phyloP scores from a whole-genome alignment of 441 rosid species.

The Gossypium gossypioides region DNA sequence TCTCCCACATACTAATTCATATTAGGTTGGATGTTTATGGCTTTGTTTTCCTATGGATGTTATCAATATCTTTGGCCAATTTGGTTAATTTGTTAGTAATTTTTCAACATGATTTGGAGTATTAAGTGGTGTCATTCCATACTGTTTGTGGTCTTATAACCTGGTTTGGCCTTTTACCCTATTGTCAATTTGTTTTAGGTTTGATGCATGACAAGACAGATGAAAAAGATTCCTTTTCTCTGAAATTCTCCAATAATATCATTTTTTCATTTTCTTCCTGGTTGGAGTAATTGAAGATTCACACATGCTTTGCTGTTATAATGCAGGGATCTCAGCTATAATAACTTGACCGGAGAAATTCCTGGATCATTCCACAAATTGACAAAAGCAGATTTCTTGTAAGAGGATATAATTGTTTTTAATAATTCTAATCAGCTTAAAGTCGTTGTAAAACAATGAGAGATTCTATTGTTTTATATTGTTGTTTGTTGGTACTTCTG shows the following conservation, averaged over 20 bases:
- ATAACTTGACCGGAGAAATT: conserved; percentile 59
- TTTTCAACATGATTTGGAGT: neutral
- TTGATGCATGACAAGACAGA: neutral
- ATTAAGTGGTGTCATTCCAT: neutral
- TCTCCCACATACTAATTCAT: neutral
- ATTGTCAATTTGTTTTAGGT: neutral
- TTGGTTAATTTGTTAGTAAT: neutral
- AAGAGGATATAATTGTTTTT: conserved; percentile 21
- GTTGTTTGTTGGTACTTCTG: conserved; percentile 8
- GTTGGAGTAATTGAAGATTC: neutral
- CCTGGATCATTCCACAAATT: conserved; percentile 42
- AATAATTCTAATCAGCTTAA: neutral
- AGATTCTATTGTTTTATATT: neutral
- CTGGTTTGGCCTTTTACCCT: neutral
- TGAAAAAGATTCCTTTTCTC: neutral
- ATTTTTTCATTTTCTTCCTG: neutral
- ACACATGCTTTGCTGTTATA: conserved; percentile 1
- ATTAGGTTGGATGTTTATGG: neutral
- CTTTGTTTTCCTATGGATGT: neutral
- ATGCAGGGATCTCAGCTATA: conserved; percentile 80
- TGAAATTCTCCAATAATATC: neutral
- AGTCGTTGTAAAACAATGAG: conserved; percentile 2
- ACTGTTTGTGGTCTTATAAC: neutral
- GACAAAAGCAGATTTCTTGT: conserved; percentile 64
- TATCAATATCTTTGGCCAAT: neutral